phyloP scores from a whole-genome alignment of 2,329 filamentous ascomycete genomes.

The Venturiaceae sp. region DNA sequence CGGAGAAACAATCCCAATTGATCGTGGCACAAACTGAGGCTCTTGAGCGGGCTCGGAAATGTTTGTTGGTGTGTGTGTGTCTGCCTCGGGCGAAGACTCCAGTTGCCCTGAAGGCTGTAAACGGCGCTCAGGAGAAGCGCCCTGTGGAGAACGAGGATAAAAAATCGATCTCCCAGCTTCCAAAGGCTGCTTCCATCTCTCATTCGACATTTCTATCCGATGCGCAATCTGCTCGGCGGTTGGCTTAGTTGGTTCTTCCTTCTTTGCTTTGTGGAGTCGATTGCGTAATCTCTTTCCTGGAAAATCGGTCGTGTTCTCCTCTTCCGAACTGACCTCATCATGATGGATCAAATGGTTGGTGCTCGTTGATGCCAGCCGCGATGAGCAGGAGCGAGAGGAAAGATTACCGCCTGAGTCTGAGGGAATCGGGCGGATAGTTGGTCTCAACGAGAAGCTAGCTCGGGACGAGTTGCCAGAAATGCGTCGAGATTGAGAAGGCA shows the following conservation, averaged over 20 bases:
- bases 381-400: background rate
- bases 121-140: background rate
- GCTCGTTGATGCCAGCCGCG: background rate
- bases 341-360: background rate
- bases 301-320: background rate
- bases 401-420: slow-evolving; percentile 10
- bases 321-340: background rate
- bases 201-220: slow-evolving; percentile 26
- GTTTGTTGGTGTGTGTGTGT: background rate
- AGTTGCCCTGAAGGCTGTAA: background rate
- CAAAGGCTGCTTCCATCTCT: slow-evolving; percentile 31
- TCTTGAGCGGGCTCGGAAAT: background rate
- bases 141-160: slow-evolving; percentile 17
- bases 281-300: background rate
- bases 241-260: slow-evolving; percentile 14
- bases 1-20: slow-evolving; percentile 25
- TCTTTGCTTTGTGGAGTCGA: slow-evolving; percentile 5
- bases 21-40: background rate
- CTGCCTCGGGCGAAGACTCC: background rate
- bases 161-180: slow-evolving; percentile 21
- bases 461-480: background rate
- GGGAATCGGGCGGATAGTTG: slow-evolving; percentile 27
- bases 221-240: slow-evolving; percentile 28
- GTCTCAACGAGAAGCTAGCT: slow-evolving; percentile 7
- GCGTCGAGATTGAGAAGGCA: background rate